A percentile compares a stretch with the other conserved stretches of the same genome.
These are phyloP conservation scores for Torulaspora microellipsoides DNA, from an alignment of 805 yeast species.

Conservation along the genomic window DNA sequence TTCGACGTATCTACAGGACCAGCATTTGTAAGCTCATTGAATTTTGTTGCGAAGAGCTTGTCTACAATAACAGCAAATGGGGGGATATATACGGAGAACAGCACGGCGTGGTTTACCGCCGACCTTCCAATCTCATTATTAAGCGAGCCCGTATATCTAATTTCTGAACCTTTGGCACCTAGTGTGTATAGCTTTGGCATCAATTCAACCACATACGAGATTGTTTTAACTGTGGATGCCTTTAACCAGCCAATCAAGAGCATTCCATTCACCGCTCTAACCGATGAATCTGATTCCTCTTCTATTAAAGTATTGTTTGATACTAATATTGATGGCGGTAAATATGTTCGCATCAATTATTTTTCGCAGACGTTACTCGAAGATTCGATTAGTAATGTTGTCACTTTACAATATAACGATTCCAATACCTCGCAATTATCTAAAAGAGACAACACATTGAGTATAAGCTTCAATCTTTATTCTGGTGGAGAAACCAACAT, in stretches of 20 bases:
- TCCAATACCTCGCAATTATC: background rate
- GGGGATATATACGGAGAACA: slow-evolving; percentile 21
- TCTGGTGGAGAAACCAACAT: slow-evolving; percentile 4
- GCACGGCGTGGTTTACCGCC: slow-evolving; percentile 29
- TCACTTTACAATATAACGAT: slow-evolving; percentile 2
- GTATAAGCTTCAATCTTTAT: slow-evolving; percentile 4
- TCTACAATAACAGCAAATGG: slow-evolving; percentile 23
- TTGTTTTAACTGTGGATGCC: slow-evolving; percentile 23
- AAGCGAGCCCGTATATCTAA: slow-evolving; percentile 17
- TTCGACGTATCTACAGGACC: slow-evolving; percentile 24
- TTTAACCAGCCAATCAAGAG: slow-evolving; percentile 25
- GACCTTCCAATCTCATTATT: slow-evolving; percentile 26
- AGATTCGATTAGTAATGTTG: slow-evolving; percentile 14
- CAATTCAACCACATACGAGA: slow-evolving; percentile 18
- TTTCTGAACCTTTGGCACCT: slow-evolving; percentile 15
- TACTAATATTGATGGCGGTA: slow-evolving; percentile 29
- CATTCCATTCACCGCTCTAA: slow-evolving; percentile 24
- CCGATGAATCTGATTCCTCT: slow-evolving; percentile 24
- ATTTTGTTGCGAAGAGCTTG: slow-evolving; percentile 19
- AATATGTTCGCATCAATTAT: slow-evolving; percentile 26
- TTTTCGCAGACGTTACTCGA: slow-evolving; percentile 14
- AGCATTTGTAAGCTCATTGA: slow-evolving; percentile 17
- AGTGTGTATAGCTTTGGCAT: slow-evolving; percentile 20
- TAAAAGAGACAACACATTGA: slow-evolving; percentile 4
- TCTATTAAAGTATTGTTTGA: slow-evolving; percentile 17